Evolutionary conservation across 2,329 filamentous ascomycete species (phyloP).

Genomic region (Pleurostoma richardsiae): DNA sequence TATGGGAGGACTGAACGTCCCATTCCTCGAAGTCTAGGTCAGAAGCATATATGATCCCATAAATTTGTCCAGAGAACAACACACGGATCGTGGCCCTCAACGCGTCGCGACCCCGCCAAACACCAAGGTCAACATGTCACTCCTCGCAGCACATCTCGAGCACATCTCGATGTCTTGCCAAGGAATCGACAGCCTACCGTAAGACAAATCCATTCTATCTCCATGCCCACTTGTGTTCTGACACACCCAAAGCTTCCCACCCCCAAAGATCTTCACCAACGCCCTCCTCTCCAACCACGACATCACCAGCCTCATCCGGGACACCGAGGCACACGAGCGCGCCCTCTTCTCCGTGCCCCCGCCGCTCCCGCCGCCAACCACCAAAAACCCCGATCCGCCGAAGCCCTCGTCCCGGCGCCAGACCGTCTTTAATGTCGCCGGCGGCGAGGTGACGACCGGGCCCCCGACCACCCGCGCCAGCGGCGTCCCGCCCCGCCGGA

Average conservation of each 20-base stretch:
- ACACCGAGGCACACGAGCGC: slow-evolving; percentile 91
- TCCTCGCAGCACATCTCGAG: slow-evolving; percentile 67
- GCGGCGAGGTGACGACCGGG: slow-evolving; percentile 56
- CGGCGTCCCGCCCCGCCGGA: slow-evolving; percentile 53
- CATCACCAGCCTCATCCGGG: slow-evolving; percentile 89
- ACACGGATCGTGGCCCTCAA: too few species aligned
- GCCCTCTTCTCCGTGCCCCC: slow-evolving; percentile 90
- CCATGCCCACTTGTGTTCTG: neutral
- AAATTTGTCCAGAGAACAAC: too few species aligned
- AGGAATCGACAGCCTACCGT: slow-evolving; percentile 73
- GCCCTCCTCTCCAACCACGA: slow-evolving; percentile 83
- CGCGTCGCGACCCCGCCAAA: neutral
- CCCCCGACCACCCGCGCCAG: slow-evolving; percentile 36
- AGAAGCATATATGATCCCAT: too few species aligned
- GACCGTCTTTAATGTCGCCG: slow-evolving; percentile 62
- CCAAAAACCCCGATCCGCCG: slow-evolving; percentile 40
- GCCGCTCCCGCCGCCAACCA: slow-evolving; percentile 44
- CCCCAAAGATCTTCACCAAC: slow-evolving; percentile 93
- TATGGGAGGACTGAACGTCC: too few species aligned
- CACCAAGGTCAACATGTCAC: slow-evolving; percentile 43
- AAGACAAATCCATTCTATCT: slow-evolving; percentile 18
- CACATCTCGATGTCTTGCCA: slow-evolving; percentile 73
- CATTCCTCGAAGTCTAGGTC: too few species aligned
- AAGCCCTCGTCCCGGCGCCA: slow-evolving; percentile 43
- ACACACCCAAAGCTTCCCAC: slow-evolving; percentile 62